Evolutionary conservation across 2,329 filamentous ascomycete genomes (phyloP).

Genomic region (Zymoseptoria brevis): DNA sequence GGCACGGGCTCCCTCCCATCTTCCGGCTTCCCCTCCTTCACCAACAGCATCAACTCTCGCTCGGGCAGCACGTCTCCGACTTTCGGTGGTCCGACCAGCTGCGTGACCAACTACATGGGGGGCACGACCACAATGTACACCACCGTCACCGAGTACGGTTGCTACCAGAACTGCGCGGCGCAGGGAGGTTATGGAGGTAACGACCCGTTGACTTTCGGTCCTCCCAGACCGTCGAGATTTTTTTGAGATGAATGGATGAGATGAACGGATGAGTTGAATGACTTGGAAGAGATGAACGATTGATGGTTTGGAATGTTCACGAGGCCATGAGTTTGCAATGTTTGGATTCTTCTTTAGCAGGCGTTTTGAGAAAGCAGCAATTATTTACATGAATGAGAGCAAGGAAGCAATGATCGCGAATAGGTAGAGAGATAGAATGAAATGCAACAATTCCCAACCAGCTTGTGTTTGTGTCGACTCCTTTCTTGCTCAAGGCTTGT

Average conservation of each 20-base stretch:
- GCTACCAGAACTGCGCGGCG: constrained; percentile 13
- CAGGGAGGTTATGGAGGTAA: constrained; percentile 6
- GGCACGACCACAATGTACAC: constrained; percentile 20
- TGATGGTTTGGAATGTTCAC: not conserved
- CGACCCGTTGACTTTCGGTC: constrained; percentile 8
- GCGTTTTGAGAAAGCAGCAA: not conserved
- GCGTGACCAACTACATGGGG: constrained; percentile 16
- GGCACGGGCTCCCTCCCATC: constrained; percentile 5
- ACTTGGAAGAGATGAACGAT: not conserved
- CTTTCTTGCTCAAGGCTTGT: not conserved
- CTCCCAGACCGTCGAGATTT: constrained; percentile 3
- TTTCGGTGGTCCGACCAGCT: constrained; percentile 7
- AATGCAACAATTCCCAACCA: not conserved
- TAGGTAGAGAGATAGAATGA: not conserved
- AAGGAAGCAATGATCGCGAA: not conserved
- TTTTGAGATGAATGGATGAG: not conserved
- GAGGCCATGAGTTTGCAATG: not conserved
- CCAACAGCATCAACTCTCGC: constrained; percentile 2
- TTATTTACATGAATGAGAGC: not conserved
- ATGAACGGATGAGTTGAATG: too few relatives aligned
- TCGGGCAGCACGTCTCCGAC: constrained; percentile 14
- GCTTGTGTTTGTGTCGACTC: not conserved
- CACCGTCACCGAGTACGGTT: constrained; percentile 17
- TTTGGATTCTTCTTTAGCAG: not conserved
- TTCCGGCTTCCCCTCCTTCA: constrained; percentile 1